Conservation (phyloP, 2,329 filamentous ascomycete genomes). For the Cercospora sesami region DNA sequence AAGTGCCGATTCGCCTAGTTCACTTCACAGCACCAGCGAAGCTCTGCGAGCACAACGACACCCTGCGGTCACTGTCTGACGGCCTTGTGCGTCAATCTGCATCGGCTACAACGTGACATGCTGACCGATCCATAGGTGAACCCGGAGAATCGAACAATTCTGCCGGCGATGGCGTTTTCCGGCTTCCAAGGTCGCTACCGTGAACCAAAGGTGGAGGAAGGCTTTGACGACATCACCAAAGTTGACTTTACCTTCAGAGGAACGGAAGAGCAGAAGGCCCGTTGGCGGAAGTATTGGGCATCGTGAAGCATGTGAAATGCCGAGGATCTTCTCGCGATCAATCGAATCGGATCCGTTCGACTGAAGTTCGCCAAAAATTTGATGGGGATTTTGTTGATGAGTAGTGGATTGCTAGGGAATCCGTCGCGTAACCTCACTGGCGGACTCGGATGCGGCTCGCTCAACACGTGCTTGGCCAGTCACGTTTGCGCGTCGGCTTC, state of each 20-base stretch:
- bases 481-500: background rate
- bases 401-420: background rate
- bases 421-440: background rate
- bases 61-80: constrained; percentile 67
- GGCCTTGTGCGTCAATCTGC: constrained; percentile 32
- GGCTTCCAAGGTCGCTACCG: constrained; percentile 72
- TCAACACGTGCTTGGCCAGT: constrained; percentile 17
- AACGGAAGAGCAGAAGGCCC: constrained; percentile 62
- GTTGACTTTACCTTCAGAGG: constrained; percentile 67
- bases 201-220: constrained; percentile 70
- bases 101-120: constrained; percentile 16
- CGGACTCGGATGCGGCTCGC: constrained; percentile 8
- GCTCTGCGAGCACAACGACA: constrained; percentile 82
- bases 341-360: constrained; percentile 3
- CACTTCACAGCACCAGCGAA: constrained; percentile 73
- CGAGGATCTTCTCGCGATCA: background rate
- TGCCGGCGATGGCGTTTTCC: constrained; percentile 79
- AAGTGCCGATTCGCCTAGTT: constrained; percentile 78
- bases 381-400: constrained; percentile 1
- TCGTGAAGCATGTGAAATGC: constrained; percentile 25
- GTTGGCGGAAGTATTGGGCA: constrained; percentile 79
- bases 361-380: background rate
- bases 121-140: constrained; percentile 60
- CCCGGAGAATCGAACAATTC: constrained; percentile 70
- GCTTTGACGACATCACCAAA: constrained; percentile 76